Evolutionary conservation across 2,329 filamentous ascomycete genomes (phyloP).

Genomic region (Ophiostoma sp.): DNA sequence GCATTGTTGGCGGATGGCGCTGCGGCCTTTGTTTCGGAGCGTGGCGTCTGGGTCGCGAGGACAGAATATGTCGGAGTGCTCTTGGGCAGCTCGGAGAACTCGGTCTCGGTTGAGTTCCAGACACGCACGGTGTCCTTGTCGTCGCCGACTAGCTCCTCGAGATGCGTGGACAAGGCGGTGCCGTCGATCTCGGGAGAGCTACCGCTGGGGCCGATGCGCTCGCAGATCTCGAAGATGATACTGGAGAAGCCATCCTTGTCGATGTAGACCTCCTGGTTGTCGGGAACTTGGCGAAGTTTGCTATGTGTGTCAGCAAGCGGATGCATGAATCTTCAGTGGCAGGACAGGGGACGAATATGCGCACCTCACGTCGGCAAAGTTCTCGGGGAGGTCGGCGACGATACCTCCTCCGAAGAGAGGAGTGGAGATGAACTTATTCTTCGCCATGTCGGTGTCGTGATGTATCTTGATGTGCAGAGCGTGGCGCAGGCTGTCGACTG

Average conservation of each 20-base stretch:
- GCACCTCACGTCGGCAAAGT: conserved; percentile 69
- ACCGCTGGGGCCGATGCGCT: conserved; percentile 61
- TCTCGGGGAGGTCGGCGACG: conserved; percentile 58
- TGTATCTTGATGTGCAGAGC: not conserved
- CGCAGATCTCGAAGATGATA: conserved; percentile 85
- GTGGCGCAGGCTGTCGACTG: too few relatives aligned
- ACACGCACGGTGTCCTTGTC: conserved; percentile 60
- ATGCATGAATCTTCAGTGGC: not conserved
- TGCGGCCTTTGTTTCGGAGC: conserved; percentile 29
- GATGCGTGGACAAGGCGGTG: conserved; percentile 61
- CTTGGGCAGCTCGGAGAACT: conserved; percentile 44
- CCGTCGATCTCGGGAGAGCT: conserved; percentile 58
- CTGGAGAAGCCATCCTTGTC: conserved; percentile 76
- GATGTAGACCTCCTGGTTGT: conserved; percentile 90
- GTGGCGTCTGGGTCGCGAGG: conserved; percentile 58
- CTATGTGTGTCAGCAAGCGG: conserved; percentile 38
- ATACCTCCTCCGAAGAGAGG: conserved; percentile 70
- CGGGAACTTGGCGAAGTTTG: conserved; percentile 67
- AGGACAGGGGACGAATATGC: conserved; percentile 24
- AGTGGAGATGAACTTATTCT: conserved; percentile 48
- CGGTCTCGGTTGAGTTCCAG: conserved; percentile 58
- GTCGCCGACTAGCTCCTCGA: conserved; percentile 62
- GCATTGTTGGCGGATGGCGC: conserved; percentile 35
- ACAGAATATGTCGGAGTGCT: conserved; percentile 61
- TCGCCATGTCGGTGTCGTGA: conserved; percentile 35